Conservation (phyloP, 805 yeast species). For the Wickerhamomyces bisporus region DNA sequence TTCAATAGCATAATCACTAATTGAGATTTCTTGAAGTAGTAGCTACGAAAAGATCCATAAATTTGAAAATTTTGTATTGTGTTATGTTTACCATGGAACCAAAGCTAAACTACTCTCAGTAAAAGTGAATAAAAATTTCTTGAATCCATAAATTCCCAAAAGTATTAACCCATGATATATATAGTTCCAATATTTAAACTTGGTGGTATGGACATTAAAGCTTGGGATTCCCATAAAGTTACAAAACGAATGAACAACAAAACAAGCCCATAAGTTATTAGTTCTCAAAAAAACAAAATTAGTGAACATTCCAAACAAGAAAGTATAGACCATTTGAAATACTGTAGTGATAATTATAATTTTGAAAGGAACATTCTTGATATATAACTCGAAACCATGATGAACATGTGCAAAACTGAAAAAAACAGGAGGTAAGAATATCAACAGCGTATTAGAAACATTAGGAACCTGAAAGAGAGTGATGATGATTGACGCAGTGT, state of each 20-base stretch:
- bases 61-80: too few relatives aligned
- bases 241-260: constrained; percentile 60
- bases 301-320: constrained; percentile 66
- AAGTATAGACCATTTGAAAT: constrained; percentile 61
- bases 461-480: constrained; percentile 24
- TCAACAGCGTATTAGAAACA: constrained; percentile 16
- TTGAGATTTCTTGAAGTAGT: background rate
- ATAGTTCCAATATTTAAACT: constrained; percentile 24
- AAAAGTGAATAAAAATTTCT: constrained; percentile 21
- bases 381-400: constrained; percentile 52
- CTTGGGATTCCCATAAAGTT: constrained; percentile 67
- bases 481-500: constrained; percentile 42
- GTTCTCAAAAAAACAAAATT: constrained; percentile 49
- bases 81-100: constrained; percentile 12
- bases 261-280: constrained; percentile 49
- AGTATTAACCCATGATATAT: constrained; percentile 36
- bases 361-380: constrained; percentile 21
- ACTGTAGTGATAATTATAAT: constrained; percentile 32
- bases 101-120: constrained; percentile 19
- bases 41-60: too few relatives aligned
- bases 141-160: constrained; percentile 39
- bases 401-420: constrained; percentile 80
- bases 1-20: too few relatives aligned
- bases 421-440: constrained; percentile 49
- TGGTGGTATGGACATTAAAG: constrained; percentile 11